Evolutionary conservation across 257 asterid species (phyloP).

Genomic region (Verbascum thapsus): DNA sequence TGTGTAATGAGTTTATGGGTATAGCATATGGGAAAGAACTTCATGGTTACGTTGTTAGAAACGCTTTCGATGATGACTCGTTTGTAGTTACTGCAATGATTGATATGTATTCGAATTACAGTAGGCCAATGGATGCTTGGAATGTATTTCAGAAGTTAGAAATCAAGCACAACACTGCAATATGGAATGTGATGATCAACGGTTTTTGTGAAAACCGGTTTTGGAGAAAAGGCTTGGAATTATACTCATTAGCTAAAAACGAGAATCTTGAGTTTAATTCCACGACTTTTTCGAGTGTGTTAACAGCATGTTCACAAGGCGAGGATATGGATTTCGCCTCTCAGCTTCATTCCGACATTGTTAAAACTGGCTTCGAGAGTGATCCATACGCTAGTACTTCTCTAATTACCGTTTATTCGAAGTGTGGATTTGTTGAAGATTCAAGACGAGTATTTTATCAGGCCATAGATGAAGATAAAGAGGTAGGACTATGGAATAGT

Average conservation of each 20-base stretch:
- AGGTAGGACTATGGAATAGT: constrained; percentile 77
- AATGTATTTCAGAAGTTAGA: constrained; percentile 49
- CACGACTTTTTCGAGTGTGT: constrained; percentile 57
- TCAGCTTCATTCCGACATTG: constrained; percentile 72
- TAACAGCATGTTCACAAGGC: constrained; percentile 68
- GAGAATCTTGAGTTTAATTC: constrained; percentile 54
- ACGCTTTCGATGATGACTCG: constrained; percentile 49
- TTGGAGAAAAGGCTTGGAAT: constrained; percentile 57
- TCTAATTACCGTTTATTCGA: constrained; percentile 70
- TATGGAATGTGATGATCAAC: constrained; percentile 77
- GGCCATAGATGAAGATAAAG: constrained; percentile 39
- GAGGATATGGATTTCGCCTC: constrained; percentile 49
- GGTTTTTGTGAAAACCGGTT: constrained; percentile 64
- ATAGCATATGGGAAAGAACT: constrained; percentile 48
- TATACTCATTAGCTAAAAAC: constrained; percentile 50
- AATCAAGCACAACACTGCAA: constrained; percentile 45
- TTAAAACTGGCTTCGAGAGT: constrained; percentile 59
- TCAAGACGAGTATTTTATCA: constrained; percentile 51
- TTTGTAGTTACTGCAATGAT: constrained; percentile 69
- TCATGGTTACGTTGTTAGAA: constrained; percentile 68
- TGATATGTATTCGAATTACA: constrained; percentile 56
- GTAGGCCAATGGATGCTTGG: constrained; percentile 67
- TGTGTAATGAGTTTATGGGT: constrained; percentile 31
- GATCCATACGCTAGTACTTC: constrained; percentile 77
- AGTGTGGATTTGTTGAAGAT: constrained; percentile 50